Percentiles rank a stretch among this genome's conserved stretches.
Evolutionary conservation across 2,329 filamentous ascomycete genomes (phyloP).

Genomic region (Sporothrix curviconia): DNA sequence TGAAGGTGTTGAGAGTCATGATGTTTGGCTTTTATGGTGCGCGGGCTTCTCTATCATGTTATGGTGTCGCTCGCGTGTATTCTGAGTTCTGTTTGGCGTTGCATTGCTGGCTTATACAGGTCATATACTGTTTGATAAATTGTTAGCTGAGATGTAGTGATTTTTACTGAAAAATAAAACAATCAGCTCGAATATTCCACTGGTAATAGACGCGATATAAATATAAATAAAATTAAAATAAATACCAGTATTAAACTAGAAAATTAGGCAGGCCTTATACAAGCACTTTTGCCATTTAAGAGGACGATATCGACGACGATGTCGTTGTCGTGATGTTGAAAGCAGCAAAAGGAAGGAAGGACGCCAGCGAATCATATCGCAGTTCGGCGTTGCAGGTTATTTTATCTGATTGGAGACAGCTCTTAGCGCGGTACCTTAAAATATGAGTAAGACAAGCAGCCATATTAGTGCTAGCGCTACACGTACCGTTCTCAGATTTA

Average conservation of each 20-base stretch:
- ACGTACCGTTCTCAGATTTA: neutral
- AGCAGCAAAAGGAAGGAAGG: neutral
- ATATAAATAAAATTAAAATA: neutral
- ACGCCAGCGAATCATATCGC: neutral
- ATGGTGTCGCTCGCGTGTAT: too few species aligned
- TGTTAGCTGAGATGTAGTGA: neutral
- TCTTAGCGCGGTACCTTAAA: slow-evolving; percentile 1
- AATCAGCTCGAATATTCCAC: neutral
- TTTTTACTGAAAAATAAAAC: neutral
- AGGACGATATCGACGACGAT: neutral
- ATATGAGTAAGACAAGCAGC: neutral
- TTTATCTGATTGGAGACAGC: slow-evolving; percentile 4
- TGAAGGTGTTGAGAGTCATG: too few species aligned
- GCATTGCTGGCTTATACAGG: too few species aligned
- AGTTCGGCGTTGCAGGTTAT: neutral
- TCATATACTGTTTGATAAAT: neutral
- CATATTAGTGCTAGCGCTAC: neutral
- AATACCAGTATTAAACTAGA: too few species aligned
- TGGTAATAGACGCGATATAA: neutral
- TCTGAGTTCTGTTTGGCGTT: too few species aligned
- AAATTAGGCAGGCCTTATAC: too few species aligned
- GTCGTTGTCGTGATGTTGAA: neutral
- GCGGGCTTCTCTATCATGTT: too few species aligned
- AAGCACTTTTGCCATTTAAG: too few species aligned
- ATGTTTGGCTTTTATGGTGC: too few species aligned